phyloP scores from a whole-genome alignment of 2,329 filamentous ascomycete genomes.

The Alternaria sp. region DNA sequence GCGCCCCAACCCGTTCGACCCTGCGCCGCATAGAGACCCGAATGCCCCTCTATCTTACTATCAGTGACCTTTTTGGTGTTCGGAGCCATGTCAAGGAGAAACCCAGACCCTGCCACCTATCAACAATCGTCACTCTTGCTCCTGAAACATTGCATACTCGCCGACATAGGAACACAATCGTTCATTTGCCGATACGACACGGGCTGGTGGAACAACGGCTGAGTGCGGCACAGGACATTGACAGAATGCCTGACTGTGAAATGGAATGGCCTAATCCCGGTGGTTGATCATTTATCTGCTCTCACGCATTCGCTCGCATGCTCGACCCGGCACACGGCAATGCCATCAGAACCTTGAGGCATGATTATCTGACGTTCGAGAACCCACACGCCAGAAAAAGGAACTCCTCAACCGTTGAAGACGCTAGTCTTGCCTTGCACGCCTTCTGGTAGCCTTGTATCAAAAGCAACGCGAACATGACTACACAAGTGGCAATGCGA shows the following conservation, averaged over 20 bases:
- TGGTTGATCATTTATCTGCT: background rate
- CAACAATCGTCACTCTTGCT: background rate
- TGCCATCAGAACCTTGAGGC: background rate
- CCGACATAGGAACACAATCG: background rate
- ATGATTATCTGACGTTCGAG: background rate
- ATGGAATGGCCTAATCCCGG: background rate
- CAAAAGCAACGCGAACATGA: background rate
- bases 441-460: background rate
- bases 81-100: background rate
- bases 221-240: background rate
- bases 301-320: background rate
- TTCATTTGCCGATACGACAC: conserved; percentile 1
- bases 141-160: background rate
- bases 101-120: background rate
- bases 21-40: background rate
- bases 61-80: background rate
- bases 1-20: background rate
- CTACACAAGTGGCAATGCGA: background rate
- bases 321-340: background rate
- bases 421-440: background rate
- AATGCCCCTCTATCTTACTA: background rate
- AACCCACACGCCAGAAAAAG: background rate
- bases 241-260: background rate
- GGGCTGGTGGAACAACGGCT: background rate
- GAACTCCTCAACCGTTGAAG: background rate